Evolutionary conservation across 2,329 filamentous ascomycete genomes (phyloP).

Genomic region (Fusarium sp.): DNA sequence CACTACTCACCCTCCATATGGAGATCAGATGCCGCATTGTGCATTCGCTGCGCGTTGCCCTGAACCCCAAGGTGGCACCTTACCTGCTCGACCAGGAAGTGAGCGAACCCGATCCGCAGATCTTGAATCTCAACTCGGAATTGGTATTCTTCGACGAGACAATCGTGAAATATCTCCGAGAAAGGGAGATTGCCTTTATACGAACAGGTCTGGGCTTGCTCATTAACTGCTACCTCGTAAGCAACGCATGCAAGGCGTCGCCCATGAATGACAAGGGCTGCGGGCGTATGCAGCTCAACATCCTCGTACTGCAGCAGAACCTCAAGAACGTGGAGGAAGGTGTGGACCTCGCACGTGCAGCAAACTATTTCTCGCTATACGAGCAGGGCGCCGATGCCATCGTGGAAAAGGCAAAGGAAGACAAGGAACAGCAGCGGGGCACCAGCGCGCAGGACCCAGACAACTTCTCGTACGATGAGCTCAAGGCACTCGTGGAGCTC

Average conservation of each 20-base stretch:
- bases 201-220: conserved; percentile 82
- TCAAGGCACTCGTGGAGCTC: conserved; percentile 76
- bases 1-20: conserved; percentile 88
- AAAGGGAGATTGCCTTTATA: conserved; percentile 81
- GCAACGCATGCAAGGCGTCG: conserved; percentile 78
- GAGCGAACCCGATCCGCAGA: conserved; percentile 82
- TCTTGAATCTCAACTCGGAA: conserved; percentile 87
- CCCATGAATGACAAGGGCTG: conserved; percentile 89
- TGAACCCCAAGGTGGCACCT: conserved; percentile 72
- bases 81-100: conserved; percentile 80
- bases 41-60: conserved; percentile 78
- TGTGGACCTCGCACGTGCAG: conserved; percentile 74
- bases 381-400: conserved; percentile 76
- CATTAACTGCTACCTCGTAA: conserved; percentile 84
- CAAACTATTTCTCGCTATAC: conserved; percentile 80
- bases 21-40: conserved; percentile 90
- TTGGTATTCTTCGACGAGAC: conserved; percentile 92
- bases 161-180: conserved; percentile 79
- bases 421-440: conserved; percentile 55
- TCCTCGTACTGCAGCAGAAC: conserved; percentile 95
- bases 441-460: conserved; percentile 56
- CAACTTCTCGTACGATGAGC: conserved; percentile 75
- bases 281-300: conserved; percentile 92
- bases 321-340: conserved; percentile 90
- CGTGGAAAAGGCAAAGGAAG: conserved; percentile 72